Conservation (phyloP, 2,329 filamentous ascomycete genomes). For the Penicillium digitatum region DNA sequence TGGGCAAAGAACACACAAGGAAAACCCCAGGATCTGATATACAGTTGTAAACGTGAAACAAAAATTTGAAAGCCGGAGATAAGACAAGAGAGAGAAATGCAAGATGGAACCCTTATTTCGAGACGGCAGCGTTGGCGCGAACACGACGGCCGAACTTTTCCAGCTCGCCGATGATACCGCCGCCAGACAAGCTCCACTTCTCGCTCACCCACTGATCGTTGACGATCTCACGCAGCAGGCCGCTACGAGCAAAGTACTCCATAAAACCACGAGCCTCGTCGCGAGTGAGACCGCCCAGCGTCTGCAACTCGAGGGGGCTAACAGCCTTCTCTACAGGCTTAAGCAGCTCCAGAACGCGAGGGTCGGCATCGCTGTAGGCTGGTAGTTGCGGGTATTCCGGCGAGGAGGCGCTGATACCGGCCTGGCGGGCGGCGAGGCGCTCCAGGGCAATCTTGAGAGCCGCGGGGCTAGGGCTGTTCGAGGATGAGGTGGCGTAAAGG, state of each 20-base stretch:
- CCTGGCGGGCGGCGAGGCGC: constrained; percentile 45
- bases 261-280: constrained; percentile 73
- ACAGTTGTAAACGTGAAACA: constrained; percentile 17
- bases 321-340: constrained; percentile 29
- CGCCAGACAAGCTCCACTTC: constrained; percentile 78
- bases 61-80: constrained; percentile 1
- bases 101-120: constrained; percentile 11
- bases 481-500: constrained; percentile 68
- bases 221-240: constrained; percentile 67
- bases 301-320: constrained; percentile 46
- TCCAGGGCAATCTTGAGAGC: constrained; percentile 66
- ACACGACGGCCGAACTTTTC: constrained; percentile 57
- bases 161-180: constrained; percentile 80
- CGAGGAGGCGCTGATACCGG: constrained; percentile 34
- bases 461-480: constrained; percentile 62
- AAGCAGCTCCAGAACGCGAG: constrained; percentile 48
- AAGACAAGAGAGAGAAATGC: constrained; percentile 11
- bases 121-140: constrained; percentile 10
- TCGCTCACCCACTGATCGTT: constrained; percentile 69
- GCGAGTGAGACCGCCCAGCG: constrained; percentile 66
- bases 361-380: constrained; percentile 52
- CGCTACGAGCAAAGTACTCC: constrained; percentile 91
- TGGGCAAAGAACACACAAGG: constrained; percentile 19
- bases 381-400: constrained; percentile 47
- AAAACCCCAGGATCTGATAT: constrained; percentile 24